Conservation (phyloP, 2,329 filamentous ascomycete species). For the Remersonia thermophila region DNA sequence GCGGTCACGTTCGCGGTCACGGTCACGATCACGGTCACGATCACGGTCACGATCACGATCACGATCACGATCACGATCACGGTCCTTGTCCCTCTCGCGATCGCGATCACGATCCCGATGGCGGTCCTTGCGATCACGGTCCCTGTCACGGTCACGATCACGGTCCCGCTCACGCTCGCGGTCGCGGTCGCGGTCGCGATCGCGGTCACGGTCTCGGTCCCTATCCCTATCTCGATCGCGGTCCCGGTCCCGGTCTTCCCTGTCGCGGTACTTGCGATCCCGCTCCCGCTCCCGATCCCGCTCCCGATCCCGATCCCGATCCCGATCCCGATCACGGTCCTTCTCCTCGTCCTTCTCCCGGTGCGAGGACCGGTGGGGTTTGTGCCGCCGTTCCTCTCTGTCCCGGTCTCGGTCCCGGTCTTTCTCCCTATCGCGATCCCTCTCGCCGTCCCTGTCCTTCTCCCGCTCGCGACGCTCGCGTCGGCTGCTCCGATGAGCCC, state of each 20-base stretch:
- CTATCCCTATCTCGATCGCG: constrained; percentile 21
- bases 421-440: constrained; percentile 18
- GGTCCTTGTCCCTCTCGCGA: constrained; percentile 7
- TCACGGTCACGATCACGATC: constrained; percentile 3
- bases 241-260: neutral
- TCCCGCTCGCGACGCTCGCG: constrained; percentile 29
- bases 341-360: constrained; percentile 7
- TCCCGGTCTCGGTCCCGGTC: constrained; percentile 27
- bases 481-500: constrained; percentile 47
- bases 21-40: neutral
- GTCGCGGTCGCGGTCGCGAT: constrained; percentile 9
- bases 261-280: constrained; percentile 13
- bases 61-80: constrained; percentile 2
- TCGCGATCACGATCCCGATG: constrained; percentile 10
- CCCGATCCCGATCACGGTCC: constrained; percentile 5
- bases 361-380: neutral
- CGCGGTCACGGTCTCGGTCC: constrained; percentile 18
- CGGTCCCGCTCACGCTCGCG: constrained; percentile 5
- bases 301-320: constrained; percentile 22
- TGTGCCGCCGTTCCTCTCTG: constrained; percentile 19
- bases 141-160: constrained; percentile 9
- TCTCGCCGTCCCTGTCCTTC: constrained; percentile 29
- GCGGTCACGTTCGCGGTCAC: constrained; percentile 6
- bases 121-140: constrained; percentile 4
- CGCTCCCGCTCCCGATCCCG: constrained; percentile 29